Evolutionary conservation across 306 rosid genomes (phyloP), one percentile per base, ranked within the genome.

Genomic region (Lathyrus oleraceus): DNA sequence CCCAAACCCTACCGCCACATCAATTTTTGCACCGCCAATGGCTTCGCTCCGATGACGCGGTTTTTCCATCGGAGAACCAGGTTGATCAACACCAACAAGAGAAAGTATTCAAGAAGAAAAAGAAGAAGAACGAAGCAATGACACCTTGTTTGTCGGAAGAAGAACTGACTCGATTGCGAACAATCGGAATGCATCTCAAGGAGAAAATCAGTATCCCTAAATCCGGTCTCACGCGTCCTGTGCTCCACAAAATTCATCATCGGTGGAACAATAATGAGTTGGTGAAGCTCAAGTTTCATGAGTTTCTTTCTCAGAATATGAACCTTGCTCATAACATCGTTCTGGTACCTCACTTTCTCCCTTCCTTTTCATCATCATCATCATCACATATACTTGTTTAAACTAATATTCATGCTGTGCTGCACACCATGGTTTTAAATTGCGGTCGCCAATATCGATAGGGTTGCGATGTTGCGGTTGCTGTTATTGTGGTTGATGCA

Each of bases 281-380:
- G 58, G 97, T 87, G 6, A 82, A 88, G 83, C 99, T 95, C 69
- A 95, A 95, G 81, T 95, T 95, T 73, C 91, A 95, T 65, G 96
- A 95, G 75, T 80, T 72, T 12, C 95, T 95, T 42, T 92, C 96
- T 0, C 81, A 79, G 15, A 92, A 94, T 72, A 95, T 91, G 95
- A 95, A 89, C 82, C 81, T 92, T 2, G 99, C 92, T 16, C 97
- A 87, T 43, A 87, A 84, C 71, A 88, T 91, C 40, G 96, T 94
- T 10, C 91, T 91, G 97, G 97, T 78, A 35, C 17, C 48, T 78
- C 35, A 16, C 43, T 43, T 54, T 5, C 20, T 25, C 32, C 13
- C 16, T 36, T 60, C 17, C 23, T 9, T 19, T 49, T 49, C 14
- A 11, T 42, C 13, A 40, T 38, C 25, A 1, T 23, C 25, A 23